Evolutionary conservation across 768 basidiomycete species (phyloP).

Genomic region (Phanerodontia chrysosporium): DNA sequence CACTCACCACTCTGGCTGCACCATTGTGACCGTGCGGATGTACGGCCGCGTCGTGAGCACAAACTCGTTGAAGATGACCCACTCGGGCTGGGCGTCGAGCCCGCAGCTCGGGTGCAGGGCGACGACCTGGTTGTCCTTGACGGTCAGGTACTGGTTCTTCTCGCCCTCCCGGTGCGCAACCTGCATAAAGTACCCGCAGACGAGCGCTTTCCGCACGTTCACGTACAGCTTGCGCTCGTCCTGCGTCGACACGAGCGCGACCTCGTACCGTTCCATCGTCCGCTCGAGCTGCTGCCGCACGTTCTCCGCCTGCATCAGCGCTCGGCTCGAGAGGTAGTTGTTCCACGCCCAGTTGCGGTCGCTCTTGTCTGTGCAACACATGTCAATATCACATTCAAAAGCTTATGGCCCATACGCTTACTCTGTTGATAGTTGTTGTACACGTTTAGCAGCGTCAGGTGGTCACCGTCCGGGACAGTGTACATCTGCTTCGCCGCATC

Average conservation of each 20-base stretch:
- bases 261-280: slow-evolving; percentile 86
- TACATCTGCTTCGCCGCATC: slow-evolving; percentile 88
- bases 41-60: slow-evolving; percentile 86
- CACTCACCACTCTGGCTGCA: slow-evolving; percentile 79
- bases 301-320: slow-evolving; percentile 88
- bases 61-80: slow-evolving; percentile 94
- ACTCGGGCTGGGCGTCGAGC: slow-evolving; percentile 82
- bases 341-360: slow-evolving; percentile 90
- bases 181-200: slow-evolving; percentile 98
- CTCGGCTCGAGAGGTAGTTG: slow-evolving; percentile 80
- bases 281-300: slow-evolving; percentile 86
- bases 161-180: slow-evolving; percentile 93
- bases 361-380: slow-evolving; percentile 48
- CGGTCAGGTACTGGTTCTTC: slow-evolving; percentile 71
- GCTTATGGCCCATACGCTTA: slow-evolving; percentile 34
- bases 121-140: slow-evolving; percentile 92
- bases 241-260: slow-evolving; percentile 68
- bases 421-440: slow-evolving; percentile 89
- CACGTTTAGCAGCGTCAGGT: slow-evolving; percentile 90
- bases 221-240: slow-evolving; percentile 49
- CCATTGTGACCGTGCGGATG: slow-evolving; percentile 88
- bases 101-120: slow-evolving; percentile 84
- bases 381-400: not conserved
- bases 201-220: slow-evolving; percentile 78
- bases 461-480: slow-evolving; percentile 94